phyloP scores from a whole-genome alignment of 1,284 basidiomycete genomes.

The Rhodotorula sp. region DNA sequence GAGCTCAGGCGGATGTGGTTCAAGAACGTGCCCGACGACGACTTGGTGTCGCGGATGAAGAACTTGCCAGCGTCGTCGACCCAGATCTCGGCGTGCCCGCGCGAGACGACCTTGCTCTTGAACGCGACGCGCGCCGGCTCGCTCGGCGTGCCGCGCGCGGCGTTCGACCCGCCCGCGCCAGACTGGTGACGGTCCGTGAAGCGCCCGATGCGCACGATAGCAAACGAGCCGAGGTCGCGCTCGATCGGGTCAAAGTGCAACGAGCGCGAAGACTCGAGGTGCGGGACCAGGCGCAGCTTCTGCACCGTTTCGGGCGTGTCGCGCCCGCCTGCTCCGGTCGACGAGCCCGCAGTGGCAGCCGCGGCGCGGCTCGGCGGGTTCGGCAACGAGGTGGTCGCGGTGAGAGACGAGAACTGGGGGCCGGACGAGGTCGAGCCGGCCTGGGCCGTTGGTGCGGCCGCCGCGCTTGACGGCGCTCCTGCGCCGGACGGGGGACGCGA shows the following conservation, averaged over 20 bases:
- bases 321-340: neutral
- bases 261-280: slow-evolving; percentile 84
- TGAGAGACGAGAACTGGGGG: slow-evolving; percentile 8
- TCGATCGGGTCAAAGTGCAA: slow-evolving; percentile 91
- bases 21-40: slow-evolving; percentile 88
- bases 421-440: neutral
- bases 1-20: slow-evolving; percentile 88
- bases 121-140: slow-evolving; percentile 79
- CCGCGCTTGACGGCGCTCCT: neutral
- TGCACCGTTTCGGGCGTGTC: slow-evolving; percentile 46
- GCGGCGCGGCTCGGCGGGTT: slow-evolving; percentile 9
- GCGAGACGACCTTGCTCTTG: slow-evolving; percentile 92
- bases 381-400: slow-evolving; percentile 17
- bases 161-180: slow-evolving; percentile 50
- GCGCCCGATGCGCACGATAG: slow-evolving; percentile 55
- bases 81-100: slow-evolving; percentile 95
- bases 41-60: slow-evolving; percentile 87
- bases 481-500: neutral
- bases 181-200: slow-evolving; percentile 51
- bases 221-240: slow-evolving; percentile 64
- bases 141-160: slow-evolving; percentile 58
- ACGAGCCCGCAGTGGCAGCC: slow-evolving; percentile 18
- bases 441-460: neutral
- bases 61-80: slow-evolving; percentile 62
- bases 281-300: slow-evolving; percentile 80